Evolutionary conservation across 1,139 yeast species (phyloP).

Genomic region (Saccharomyces hybrid): DNA sequence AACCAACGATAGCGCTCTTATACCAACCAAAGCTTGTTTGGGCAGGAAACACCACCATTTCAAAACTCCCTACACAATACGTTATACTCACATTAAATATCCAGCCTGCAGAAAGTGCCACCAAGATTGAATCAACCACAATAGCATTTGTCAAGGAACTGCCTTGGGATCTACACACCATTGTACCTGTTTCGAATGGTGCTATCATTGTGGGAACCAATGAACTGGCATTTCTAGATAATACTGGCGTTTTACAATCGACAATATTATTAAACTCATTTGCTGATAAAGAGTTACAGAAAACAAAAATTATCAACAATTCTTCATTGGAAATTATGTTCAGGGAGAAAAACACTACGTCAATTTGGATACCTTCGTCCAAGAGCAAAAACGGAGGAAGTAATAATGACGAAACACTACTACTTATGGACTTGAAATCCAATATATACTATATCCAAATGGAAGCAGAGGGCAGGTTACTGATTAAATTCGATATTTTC

Average conservation of each 20-base stretch:
- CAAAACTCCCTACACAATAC: slow-evolving; percentile 20
- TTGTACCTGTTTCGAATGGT: slow-evolving; percentile 66
- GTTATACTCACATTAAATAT: slow-evolving; percentile 20
- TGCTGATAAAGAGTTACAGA: slow-evolving; percentile 19
- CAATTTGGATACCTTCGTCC: slow-evolving; percentile 15
- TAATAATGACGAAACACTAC: slow-evolving; percentile 17
- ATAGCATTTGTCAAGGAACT: slow-evolving; percentile 35
- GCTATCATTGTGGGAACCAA: slow-evolving; percentile 68
- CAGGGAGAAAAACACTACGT: slow-evolving; percentile 11
- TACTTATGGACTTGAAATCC: slow-evolving; percentile 25
- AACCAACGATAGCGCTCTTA: slow-evolving; percentile 72
- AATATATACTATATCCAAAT: slow-evolving; percentile 23
- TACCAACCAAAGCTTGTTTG: slow-evolving; percentile 61
- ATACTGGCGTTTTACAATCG: slow-evolving; percentile 51
- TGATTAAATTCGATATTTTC: slow-evolving; percentile 25
- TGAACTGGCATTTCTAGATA: slow-evolving; percentile 71
- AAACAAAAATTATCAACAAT: slow-evolving; percentile 23
- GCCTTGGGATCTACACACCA: slow-evolving; percentile 66
- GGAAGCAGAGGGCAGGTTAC: slow-evolving; percentile 28
- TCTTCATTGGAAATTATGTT: slow-evolving; percentile 20
- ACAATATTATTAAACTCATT: slow-evolving; percentile 23
- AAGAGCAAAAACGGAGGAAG: slow-evolving; percentile 4
- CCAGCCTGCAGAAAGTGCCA: slow-evolving; percentile 8
- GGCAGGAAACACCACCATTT: slow-evolving; percentile 49
- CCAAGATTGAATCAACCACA: slow-evolving; percentile 17